A percentile compares a stretch with the other conserved stretches of the same genome.
These are phyloP conservation scores for Sporobolomyces roseus DNA, from an alignment of 768 basidiomycete genomes.

Conservation along the genomic window DNA sequence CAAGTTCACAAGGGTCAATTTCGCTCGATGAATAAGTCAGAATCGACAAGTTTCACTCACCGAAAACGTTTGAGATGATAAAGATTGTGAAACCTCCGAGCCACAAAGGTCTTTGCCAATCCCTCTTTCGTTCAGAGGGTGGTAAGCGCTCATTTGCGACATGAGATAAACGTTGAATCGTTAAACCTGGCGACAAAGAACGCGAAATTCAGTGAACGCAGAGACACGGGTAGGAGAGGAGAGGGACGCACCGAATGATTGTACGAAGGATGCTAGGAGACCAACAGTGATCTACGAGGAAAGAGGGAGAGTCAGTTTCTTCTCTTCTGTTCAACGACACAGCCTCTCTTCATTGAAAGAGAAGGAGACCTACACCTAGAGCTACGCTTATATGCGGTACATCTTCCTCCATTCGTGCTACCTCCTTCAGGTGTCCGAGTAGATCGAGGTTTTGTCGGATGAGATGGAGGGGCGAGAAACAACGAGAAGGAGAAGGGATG, in stretches of 20 bases:
- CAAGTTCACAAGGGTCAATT: no score
- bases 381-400: slow-evolving; percentile 22
- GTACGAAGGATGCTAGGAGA: slow-evolving; percentile 78
- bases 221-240: background rate
- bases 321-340: background rate
- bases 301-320: no score
- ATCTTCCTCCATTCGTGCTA: background rate
- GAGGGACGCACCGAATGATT: slow-evolving; percentile 61
- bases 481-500: background rate
- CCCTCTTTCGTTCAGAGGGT: slow-evolving; percentile 60
- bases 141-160: slow-evolving; percentile 73
- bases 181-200: slow-evolving; percentile 57
- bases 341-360: no score
- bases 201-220: background rate
- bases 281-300: slow-evolving; percentile 54
- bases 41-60: slow-evolving; percentile 46
- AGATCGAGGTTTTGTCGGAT: background rate
- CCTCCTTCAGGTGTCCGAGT: background rate
- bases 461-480: background rate
- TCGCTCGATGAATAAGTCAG: no score
- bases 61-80: slow-evolving; percentile 79
- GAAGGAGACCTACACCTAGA: background rate
- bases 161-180: slow-evolving; percentile 90
- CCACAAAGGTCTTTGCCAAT: slow-evolving; percentile 84
- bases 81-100: slow-evolving; percentile 79